Percentiles rank a stretch among this genome's conserved stretches.
phyloP scores from a whole-genome alignment of 179 eudicot genomes.

The Spergularia azorica region DNA sequence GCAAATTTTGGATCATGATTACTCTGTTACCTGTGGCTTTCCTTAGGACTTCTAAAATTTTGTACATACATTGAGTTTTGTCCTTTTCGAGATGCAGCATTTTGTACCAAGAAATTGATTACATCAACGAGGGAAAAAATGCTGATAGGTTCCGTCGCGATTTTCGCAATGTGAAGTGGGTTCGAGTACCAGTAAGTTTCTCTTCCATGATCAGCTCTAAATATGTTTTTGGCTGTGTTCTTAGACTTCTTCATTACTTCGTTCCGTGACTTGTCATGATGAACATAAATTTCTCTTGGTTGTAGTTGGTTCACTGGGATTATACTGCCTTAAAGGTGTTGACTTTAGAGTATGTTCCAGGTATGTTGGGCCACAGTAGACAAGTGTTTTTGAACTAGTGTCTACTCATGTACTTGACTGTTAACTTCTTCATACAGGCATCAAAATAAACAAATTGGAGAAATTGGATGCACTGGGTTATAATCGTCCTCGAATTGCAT shows the following conservation, averaged over 20 bases:
- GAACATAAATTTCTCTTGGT: conserved; percentile 14
- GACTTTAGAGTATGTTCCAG: conserved; percentile 97
- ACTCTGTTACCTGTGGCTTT: not conserved
- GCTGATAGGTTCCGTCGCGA: conserved; percentile 97
- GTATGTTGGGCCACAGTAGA: conserved; percentile 39
- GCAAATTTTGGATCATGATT: not conserved
- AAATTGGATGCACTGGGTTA: conserved; percentile 71
- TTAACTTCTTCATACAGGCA: conserved; percentile 46
- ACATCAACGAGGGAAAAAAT: conserved; percentile 97
- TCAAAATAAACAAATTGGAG: conserved; percentile 78
- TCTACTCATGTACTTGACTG: not conserved
- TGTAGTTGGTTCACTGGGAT: conserved; percentile 84
- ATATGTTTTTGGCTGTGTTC: conserved; percentile 7
- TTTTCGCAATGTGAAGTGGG: conserved; percentile 97
- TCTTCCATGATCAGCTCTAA: conserved; percentile 14
- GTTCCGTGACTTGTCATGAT: not conserved
- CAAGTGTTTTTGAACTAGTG: not conserved
- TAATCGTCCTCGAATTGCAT: conserved; percentile 73
- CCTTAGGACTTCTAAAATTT: too few species aligned
- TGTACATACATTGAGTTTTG: not conserved
- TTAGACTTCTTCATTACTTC: not conserved
- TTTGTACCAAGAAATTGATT: conserved; percentile 96
- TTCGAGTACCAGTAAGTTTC: conserved; percentile 97
- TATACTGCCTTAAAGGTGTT: conserved; percentile 87
- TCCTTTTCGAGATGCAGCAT: conserved; percentile 52